These are phyloP conservation scores for Mucor saturninus DNA, from an alignment of 371 early-diverging fungal species.

Conservation along the genomic window DNA sequence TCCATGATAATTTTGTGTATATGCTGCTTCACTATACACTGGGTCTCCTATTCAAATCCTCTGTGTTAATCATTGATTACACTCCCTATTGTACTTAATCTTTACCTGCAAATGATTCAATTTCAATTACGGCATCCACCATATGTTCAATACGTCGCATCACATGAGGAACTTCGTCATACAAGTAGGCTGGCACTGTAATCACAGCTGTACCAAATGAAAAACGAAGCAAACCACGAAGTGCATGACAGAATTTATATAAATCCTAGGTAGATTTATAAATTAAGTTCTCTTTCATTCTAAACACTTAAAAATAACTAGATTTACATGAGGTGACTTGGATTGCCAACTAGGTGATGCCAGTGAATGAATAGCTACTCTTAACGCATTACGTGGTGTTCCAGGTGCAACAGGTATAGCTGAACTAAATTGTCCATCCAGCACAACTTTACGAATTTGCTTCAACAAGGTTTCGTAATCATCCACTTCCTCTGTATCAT, in stretches of 20 bases:
- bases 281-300: neutral
- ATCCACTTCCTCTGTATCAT: conserved; percentile 31
- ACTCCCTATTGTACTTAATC: neutral
- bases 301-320: neutral
- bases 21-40: conserved; percentile 48
- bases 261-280: conserved; percentile 45
- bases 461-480: conserved; percentile 65
- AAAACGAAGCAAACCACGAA: conserved; percentile 78
- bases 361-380: conserved; percentile 81
- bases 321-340: conserved; percentile 59
- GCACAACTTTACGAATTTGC: conserved; percentile 59
- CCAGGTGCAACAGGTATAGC: conserved; percentile 50
- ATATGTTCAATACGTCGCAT: conserved; percentile 81
- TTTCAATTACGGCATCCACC: conserved; percentile 85
- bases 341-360: conserved; percentile 80
- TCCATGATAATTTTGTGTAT: conserved; percentile 84
- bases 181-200: conserved; percentile 83
- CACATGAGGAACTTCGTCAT: conserved; percentile 58
- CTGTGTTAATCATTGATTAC: neutral
- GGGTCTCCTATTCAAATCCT: conserved; percentile 44
- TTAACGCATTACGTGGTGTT: conserved; percentile 64
- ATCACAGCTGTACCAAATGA: conserved; percentile 80
- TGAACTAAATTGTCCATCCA: conserved; percentile 68
- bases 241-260: conserved; percentile 74
- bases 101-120: conserved; percentile 92